Base-by-base conservation (phyloP, 2,329 filamentous ascomycete species). In the Aspergillus carbonarius region DNA sequence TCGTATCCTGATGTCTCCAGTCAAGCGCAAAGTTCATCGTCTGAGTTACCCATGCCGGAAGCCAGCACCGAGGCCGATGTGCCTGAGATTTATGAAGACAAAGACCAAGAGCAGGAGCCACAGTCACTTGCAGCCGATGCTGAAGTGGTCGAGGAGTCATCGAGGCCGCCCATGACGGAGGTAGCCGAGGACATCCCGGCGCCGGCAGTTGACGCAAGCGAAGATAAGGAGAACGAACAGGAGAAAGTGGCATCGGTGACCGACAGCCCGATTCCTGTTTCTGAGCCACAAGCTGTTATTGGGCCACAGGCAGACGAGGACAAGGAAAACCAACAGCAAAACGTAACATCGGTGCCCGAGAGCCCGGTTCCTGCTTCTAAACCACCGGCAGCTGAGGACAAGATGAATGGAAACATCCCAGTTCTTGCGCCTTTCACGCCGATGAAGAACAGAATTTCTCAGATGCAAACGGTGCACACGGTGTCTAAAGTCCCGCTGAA, bases 401-500 rank as follows among this genome's bases (percentile, higher is more conserved):
- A 74, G 54, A 70, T 74, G 54, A 73, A 74, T 42, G 54, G 60
- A 5, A 51, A 59, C 3, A 15, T 60, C 10, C 58, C 55, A 25
- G 46, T 65, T 51, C 63, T 69, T 32, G 66, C 68, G 32, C 84
- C 84, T 1, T 75, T 80, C 7, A 90, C 88, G 1, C 88, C 88
- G 0, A 76, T 81, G 51, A 82, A 84, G 47, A 60, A 64, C 7
- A 68, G 68, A 15, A 74, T 76, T 0, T 67, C 80, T n/a, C 76
- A 73, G n/a, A 79, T 81, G 56, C 79, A 79, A 44, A 78, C 82
- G n/a, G 84, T 88, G 62, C 85, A 90, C 72, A 93, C 90, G 0
- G 86, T 90, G 0, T 90, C 88, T 25, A 93, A 92, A 74, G 85
- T 93, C 4, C 89, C 90, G 1, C 76, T 93, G 40, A 91, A 91